Evolutionary conservation across 2,329 filamentous ascomycete species (phyloP).

Genomic region (Xylariales sp.): DNA sequence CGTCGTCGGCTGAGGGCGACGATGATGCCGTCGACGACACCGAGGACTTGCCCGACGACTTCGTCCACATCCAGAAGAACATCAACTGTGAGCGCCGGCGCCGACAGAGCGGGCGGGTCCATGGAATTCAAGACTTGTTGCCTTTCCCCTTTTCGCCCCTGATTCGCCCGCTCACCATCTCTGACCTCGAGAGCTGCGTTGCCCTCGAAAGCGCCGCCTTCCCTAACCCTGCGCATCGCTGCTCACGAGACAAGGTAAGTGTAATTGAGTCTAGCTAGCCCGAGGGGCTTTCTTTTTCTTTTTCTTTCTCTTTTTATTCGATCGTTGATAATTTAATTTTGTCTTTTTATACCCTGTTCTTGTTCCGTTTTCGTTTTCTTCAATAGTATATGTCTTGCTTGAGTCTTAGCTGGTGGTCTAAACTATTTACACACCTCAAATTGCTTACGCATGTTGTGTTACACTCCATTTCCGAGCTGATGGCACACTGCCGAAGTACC

Average conservation of each 20-base stretch:
- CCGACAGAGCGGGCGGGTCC: slow-evolving; percentile 44
- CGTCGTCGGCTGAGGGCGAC: background rate
- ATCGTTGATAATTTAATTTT: background rate
- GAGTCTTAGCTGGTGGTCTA: background rate
- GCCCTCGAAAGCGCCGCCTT: slow-evolving; percentile 68
- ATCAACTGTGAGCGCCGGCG: slow-evolving; percentile 54
- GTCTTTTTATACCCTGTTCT: background rate
- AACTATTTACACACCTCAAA: background rate
- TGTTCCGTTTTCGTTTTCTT: background rate
- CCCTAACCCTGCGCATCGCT: slow-evolving; percentile 60
- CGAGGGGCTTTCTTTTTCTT: background rate
- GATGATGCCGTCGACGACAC: slow-evolving; percentile 54
- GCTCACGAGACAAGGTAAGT: slow-evolving; percentile 65
- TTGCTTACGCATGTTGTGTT: slow-evolving; percentile 24
- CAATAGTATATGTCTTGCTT: background rate
- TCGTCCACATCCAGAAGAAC: slow-evolving; percentile 54
- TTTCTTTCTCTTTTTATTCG: slow-evolving; percentile 3
- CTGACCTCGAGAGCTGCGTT: slow-evolving; percentile 71
- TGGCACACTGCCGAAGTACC: background rate
- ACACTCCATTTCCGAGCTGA: background rate
- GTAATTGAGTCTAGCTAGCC: background rate
- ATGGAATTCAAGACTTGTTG: slow-evolving; percentile 56
- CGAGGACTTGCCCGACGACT: slow-evolving; percentile 54
- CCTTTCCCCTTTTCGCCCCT: slow-evolving; percentile 76
- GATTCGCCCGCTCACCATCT: slow-evolving; percentile 76